Evolutionary conservation across 192 early-diverging fungal genomes (phyloP).

Genomic region (Gamsiella multidivaricata): DNA sequence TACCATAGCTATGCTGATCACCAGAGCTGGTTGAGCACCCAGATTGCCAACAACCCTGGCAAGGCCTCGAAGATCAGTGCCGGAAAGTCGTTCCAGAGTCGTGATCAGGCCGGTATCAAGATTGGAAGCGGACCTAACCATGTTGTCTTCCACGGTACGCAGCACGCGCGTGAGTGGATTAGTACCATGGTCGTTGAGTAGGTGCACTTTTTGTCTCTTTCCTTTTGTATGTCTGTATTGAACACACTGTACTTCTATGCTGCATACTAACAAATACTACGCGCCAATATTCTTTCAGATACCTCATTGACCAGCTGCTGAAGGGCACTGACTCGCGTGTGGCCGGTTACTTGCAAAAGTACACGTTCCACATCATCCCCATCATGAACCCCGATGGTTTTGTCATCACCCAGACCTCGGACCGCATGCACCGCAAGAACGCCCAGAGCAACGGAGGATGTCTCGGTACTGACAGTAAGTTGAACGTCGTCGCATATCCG

Average conservation of each 20-base stretch:
- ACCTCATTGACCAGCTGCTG: conserved; percentile 43
- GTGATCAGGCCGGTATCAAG: conserved; percentile 38
- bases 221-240: not conserved
- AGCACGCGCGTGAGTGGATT: conserved; percentile 75
- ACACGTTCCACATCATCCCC: conserved; percentile 68
- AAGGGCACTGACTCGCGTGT: conserved; percentile 44
- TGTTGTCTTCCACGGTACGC: conserved; percentile 55
- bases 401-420: conserved; percentile 56
- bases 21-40: conserved; percentile 26
- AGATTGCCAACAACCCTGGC: conserved; percentile 29
- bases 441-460: conserved; percentile 57
- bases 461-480: conserved; percentile 54
- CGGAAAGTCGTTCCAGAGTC: conserved; percentile 36
- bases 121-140: conserved; percentile 44
- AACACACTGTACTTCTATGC: too few relatives aligned
- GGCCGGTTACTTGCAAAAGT: conserved; percentile 53
- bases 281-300: conserved; percentile 11
- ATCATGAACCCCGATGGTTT: conserved; percentile 73
- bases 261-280: too few relatives aligned
- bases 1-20: conserved; percentile 48
- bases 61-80: conserved; percentile 32
- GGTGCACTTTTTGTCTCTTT: conserved; percentile 13
- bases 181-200: conserved; percentile 60
- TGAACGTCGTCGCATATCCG: too few relatives aligned
- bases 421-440: conserved; percentile 63